A percentile compares a stretch with the other conserved stretches of the same genome.
phyloP scores from a whole-genome alignment of 306 rosid genomes.

The Luffa acutangula region DNA sequence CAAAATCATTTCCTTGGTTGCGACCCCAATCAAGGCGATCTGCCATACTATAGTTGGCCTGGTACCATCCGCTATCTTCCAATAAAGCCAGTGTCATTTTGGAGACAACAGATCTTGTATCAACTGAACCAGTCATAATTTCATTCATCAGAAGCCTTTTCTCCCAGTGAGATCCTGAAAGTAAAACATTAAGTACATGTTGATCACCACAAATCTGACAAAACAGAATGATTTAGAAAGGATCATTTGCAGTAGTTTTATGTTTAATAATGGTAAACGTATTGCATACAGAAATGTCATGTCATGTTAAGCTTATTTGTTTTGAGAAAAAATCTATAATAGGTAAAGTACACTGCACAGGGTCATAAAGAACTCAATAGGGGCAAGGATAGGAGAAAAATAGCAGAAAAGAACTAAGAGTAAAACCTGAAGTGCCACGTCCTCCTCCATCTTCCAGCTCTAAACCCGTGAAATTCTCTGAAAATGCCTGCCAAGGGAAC shows the following conservation, averaged over 20 bases:
- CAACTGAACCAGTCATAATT: conserved; percentile 98
- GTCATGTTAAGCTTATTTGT: neutral
- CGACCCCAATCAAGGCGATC: conserved; percentile 97
- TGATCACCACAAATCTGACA: neutral
- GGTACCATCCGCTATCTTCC: conserved; percentile 99
- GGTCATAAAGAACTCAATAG: neutral
- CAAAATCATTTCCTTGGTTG: conserved; percentile 87
- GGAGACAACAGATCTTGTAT: conserved; percentile 95
- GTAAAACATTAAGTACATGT: neutral
- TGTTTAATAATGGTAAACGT: neutral
- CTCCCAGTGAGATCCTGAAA: conserved; percentile 95
- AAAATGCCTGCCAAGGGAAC: conserved; percentile 60
- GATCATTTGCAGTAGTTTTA: neutral
- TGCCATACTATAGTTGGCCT: conserved; percentile 96
- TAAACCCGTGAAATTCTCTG: conserved; percentile 81
- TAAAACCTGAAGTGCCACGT: conserved; percentile 91
- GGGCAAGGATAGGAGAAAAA: neutral
- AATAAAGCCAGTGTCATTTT: conserved; percentile 92
- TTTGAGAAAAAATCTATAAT: neutral
- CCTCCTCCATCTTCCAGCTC: conserved; percentile 99
- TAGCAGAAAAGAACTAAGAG: neutral
- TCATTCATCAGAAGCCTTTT: conserved; percentile 97
- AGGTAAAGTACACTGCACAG: neutral
- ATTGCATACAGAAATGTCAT: neutral
- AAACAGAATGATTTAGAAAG: neutral